These are phyloP conservation scores for Globisporangium nunn DNA, from an alignment of 352 stramenopile genomes.

Conservation along the genomic window DNA sequence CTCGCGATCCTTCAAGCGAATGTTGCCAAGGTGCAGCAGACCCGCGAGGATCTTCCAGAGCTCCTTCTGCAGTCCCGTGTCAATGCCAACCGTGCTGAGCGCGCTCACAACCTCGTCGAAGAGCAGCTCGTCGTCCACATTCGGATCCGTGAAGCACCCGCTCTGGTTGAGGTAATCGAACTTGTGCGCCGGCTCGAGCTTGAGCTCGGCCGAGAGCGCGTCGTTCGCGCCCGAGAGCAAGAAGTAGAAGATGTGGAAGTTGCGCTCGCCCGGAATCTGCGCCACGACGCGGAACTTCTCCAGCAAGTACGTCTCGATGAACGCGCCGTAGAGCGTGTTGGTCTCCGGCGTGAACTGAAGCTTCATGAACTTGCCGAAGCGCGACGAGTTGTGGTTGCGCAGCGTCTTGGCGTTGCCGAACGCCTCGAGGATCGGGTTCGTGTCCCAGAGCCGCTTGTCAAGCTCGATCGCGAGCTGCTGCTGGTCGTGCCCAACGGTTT, in stretches of 20 bases:
- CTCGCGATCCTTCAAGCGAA: constrained; percentile 68
- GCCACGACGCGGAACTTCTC: constrained; percentile 87
- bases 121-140: constrained; percentile 83
- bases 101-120: constrained; percentile 82
- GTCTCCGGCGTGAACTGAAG: constrained; percentile 75
- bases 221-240: constrained; percentile 70
- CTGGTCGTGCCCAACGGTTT: constrained; percentile 18
- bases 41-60: constrained; percentile 74
- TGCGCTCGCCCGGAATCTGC: constrained; percentile 81
- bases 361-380: constrained; percentile 89
- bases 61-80: constrained; percentile 55
- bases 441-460: constrained; percentile 83
- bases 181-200: constrained; percentile 43
- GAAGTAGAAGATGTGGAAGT: constrained; percentile 92
- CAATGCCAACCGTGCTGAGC: constrained; percentile 70
- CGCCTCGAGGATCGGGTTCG: constrained; percentile 84
- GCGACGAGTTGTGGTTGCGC: constrained; percentile 84
- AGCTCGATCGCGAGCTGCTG: constrained; percentile 70
- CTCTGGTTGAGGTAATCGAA: constrained; percentile 87
- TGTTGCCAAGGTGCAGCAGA: constrained; percentile 79
- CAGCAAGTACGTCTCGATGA: constrained; percentile 86
- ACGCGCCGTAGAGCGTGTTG: constrained; percentile 69
- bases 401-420: constrained; percentile 87
- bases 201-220: constrained; percentile 44
- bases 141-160: constrained; percentile 70